A percentile compares a stretch with the other conserved stretches of the same genome.
Evolutionary conservation across 139 green algal species (phyloP).

Genomic region (Chlorella sp.): DNA sequence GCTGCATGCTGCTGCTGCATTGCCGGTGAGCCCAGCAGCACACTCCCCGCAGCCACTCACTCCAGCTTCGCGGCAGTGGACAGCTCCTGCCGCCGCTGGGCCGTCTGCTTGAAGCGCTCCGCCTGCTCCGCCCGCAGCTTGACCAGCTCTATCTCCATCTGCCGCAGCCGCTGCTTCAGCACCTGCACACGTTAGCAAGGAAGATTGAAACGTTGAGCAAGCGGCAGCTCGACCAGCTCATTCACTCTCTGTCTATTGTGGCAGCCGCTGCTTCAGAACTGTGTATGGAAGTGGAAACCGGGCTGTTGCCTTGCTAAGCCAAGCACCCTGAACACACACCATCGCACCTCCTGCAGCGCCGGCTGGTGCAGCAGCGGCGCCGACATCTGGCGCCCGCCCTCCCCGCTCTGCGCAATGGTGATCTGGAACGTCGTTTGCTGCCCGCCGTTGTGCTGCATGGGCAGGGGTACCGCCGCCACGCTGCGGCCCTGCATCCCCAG

Average conservation of each 20-base stretch:
- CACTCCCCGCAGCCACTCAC: neutral
- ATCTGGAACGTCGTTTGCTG: constrained; percentile 18
- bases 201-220: too few species aligned
- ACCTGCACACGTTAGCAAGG: too few species aligned
- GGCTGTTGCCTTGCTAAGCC: too few species aligned
- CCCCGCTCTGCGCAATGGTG: constrained; percentile 4
- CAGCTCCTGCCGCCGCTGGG: neutral
- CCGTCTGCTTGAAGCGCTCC: neutral
- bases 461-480: neutral
- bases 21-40: too few species aligned
- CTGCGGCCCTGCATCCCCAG: neutral
- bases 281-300: too few species aligned
- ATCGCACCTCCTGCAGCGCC: constrained; percentile 15
- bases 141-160: constrained; percentile 36
- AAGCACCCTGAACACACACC: too few species aligned
- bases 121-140: constrained; percentile 28
- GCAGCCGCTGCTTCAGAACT: too few species aligned
- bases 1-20: too few species aligned
- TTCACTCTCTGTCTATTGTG: too few species aligned
- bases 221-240: too few species aligned
- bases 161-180: constrained; percentile 10
- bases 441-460: neutral
- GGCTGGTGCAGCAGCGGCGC: constrained; percentile 30
- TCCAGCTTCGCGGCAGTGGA: constrained; percentile 3
- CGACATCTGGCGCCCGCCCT: neutral